Evolutionary conservation across 805 yeast genomes (phyloP).

Genomic region (Teunomyces stri): DNA sequence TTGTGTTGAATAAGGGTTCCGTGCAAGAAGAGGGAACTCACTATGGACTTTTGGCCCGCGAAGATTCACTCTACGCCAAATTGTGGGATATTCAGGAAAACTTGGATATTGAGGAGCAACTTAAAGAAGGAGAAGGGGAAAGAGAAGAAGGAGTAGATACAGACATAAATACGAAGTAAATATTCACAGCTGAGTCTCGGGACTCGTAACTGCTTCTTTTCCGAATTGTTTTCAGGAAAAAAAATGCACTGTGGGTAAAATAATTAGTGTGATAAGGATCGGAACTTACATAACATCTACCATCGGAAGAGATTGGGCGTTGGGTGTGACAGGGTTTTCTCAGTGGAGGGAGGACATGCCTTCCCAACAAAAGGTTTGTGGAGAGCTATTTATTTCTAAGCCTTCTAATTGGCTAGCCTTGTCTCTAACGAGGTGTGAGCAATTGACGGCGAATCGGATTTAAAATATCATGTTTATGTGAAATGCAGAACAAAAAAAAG

Average conservation of each 20-base stretch:
- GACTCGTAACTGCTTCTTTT: background rate
- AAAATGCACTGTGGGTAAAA: background rate
- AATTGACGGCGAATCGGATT: background rate
- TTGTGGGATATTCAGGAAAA: slow-evolving; percentile 94
- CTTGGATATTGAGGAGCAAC: slow-evolving; percentile 31
- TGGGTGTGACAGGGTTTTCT: too few species aligned
- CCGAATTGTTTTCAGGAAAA: background rate
- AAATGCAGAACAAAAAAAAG: background rate
- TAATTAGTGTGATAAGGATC: background rate
- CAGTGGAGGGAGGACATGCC: too few species aligned
- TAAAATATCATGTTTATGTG: background rate
- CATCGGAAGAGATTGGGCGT: background rate
- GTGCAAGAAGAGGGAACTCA: slow-evolving; percentile 92
- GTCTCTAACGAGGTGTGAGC: background rate
- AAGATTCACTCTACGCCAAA: slow-evolving; percentile 65
- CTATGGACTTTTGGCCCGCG: slow-evolving; percentile 49
- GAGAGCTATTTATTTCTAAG: too few species aligned
- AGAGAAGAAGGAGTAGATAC: background rate
- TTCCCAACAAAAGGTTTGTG: too few species aligned
- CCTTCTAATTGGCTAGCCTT: too few species aligned
- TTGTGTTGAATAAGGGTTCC: slow-evolving; percentile 73
- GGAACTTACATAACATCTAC: background rate
- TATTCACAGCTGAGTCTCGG: background rate
- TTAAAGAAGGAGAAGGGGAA: slow-evolving; percentile 3
- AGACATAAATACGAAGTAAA: background rate